Evolutionary conservation across 2,329 filamentous ascomycete genomes (phyloP), one percentile per base, ranked within the genome.

Genomic region (Talaromyces sp.): DNA sequence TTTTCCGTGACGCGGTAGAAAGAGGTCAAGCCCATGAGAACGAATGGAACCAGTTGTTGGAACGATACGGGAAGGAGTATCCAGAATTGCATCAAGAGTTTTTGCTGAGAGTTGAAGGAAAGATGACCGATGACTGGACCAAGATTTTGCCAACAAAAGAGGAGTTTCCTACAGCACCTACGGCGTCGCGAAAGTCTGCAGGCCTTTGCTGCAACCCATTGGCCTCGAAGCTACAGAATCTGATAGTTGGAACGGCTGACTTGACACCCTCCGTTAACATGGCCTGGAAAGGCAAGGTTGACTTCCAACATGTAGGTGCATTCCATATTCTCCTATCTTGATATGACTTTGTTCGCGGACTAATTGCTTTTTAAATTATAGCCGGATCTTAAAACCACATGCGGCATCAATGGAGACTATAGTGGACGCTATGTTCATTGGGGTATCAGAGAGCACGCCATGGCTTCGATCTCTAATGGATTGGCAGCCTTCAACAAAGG

Each of bases 381-480:
- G 74, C 74, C 74, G 6, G 70, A 72, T 22, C 67, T 75, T 7
- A 67, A 67, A 6, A 75, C 70, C 0, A 71, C 67, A 5, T 76
- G 74, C 57, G 83, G 83, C 7, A 81, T 84, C 69, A 84, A 84
- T 67, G 87, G 86, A 48, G 76, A 83, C 73, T 84, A 84, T 68
- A 71, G 73, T 2, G 81, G 80, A 24, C 77, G 81, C 8, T 82
- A 82, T 67, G 78, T 88, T 67, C 85, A 85, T 72, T 88, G 81
- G 72, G 86, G 85, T 45, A 82, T 88, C 62, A 82, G 86, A 5
- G 85, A 88, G 68, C 85, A 88, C 70, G 85, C 84, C 64, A 87
- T 88, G 85, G 77, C 77, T 2, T 91, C 91, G 75, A 92, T 96
- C 81, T 90, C 96, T 84, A 97, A 97, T 71, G 87, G 86, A 3